Evolutionary conservation across 768 basidiomycete species (phyloP), one percentile per base, ranked within the genome.

Genomic region (Stropharia rugosoannulata): DNA sequence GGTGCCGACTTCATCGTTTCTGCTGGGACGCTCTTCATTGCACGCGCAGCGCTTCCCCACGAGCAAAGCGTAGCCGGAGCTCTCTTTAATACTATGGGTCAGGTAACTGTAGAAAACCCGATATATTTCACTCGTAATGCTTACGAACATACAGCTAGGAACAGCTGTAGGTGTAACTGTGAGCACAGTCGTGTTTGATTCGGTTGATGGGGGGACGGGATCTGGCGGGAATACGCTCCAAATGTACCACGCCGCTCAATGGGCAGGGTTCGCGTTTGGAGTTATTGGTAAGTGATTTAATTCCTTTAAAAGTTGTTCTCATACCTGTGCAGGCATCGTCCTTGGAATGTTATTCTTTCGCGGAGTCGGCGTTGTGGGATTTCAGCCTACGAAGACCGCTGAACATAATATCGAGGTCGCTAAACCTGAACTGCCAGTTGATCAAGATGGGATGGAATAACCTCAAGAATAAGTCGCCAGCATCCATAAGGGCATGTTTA

Each of bases 1-100:
- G 91, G 91, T n/a, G 88, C 84, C 1, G 91, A 93, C 64, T 89
- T 93, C 59, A 82, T 89, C 2, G 91, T 84, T 63, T 73, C 90
- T 0, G 72, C 83, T 0, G 91, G 90, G 3, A 87, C 87, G 6
- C 70, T 93, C n/a, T 93, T 87, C 62, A 80, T 90, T 41, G 86
- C 89, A 3, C 87, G 85, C 62, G 76, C 87, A 10, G 78, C 83
- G 1, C 66, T 78, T 1, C 83, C 83, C 4, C 76, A 87, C 52
- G 90, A 93, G 61, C 90, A 93, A 68, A 86, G 84, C 67, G 74
- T 92, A 3, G 83, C 85, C 4, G 90, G 88, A 2, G 90, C 83
- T 7, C 41, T 52, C 11, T 52, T 52, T 35, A 52, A 42, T 32
- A 52, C 51, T 7, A 52, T 52, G 51, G 43, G 40, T 16, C 51